Evolutionary conservation across 2,329 filamentous ascomycete genomes (phyloP).

Genomic region (Scleromitrula shiraiana): DNA sequence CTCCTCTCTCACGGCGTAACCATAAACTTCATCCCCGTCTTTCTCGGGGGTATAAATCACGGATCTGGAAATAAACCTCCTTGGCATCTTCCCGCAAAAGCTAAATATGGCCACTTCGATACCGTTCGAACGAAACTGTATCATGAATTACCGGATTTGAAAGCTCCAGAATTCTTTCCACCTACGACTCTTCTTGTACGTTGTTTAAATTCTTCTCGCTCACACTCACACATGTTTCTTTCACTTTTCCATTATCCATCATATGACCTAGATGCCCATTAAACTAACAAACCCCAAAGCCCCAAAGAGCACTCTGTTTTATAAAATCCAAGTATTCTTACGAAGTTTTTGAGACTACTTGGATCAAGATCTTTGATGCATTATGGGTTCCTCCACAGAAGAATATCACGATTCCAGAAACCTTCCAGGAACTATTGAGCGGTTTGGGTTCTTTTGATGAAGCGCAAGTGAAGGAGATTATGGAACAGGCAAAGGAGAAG

Average conservation of each 20-base stretch:
- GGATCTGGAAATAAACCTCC: conserved; percentile 63
- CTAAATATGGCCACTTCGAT: conserved; percentile 46
- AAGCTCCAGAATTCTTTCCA: conserved; percentile 43
- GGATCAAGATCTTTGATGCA: conserved; percentile 46
- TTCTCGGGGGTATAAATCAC: conserved; percentile 58
- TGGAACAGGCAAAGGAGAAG: conserved; percentile 42
- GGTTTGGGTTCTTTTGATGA: conserved; percentile 35
- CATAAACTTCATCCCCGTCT: conserved; percentile 63
- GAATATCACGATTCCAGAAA: conserved; percentile 50
- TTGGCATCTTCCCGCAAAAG: conserved; percentile 63
- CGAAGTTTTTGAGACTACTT: conserved; percentile 43
- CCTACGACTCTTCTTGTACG: conserved; percentile 43
- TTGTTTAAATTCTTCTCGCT: conserved; percentile 29
- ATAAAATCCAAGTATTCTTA: conserved; percentile 51
- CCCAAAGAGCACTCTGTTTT: conserved; percentile 58
- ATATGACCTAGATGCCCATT: neutral
- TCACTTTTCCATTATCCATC: neutral
- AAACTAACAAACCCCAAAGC: conserved; percentile 37
- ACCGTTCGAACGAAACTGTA: conserved; percentile 40
- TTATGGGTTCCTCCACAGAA: conserved; percentile 55
- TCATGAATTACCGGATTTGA: conserved; percentile 37
- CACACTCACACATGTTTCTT: neutral
- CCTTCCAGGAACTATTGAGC: conserved; percentile 38
- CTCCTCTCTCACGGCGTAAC: conserved; percentile 52
- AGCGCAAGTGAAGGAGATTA: conserved; percentile 46